A percentile compares a stretch with the other conserved stretches of the same genome.
These are phyloP conservation scores for Penicillium lividum DNA, from an alignment of 495 filamentous ascomycete genomes.

Conservation along the genomic window DNA sequence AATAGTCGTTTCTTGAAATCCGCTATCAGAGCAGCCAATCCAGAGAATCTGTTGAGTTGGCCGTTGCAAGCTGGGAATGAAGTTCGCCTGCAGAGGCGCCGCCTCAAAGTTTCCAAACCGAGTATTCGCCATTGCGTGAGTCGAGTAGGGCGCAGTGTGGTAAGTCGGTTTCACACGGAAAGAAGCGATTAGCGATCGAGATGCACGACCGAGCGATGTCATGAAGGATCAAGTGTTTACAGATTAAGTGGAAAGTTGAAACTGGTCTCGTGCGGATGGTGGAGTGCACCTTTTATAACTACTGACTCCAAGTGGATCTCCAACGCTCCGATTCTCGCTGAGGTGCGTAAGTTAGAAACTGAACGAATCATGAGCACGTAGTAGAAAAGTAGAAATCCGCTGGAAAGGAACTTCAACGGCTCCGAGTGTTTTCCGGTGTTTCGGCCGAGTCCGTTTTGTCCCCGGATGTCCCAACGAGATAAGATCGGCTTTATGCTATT, in stretches of 20 bases:
- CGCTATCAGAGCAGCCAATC: constrained; percentile 46
- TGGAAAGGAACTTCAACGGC: background rate
- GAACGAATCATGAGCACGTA: background rate
- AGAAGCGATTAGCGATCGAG: background rate
- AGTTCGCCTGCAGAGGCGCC: constrained; percentile 12
- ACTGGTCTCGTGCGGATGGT: background rate
- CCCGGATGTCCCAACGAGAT: background rate
- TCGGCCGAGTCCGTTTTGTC: background rate
- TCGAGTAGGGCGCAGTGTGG: background rate
- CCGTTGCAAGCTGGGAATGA: constrained; percentile 32
- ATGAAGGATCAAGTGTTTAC: background rate
- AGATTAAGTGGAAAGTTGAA: background rate
- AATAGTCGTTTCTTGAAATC: constrained; percentile 35
- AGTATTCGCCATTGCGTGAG: background rate
- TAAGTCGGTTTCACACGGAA: background rate
- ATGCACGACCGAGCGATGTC: background rate
- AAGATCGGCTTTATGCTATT: background rate
- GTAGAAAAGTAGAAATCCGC: background rate
- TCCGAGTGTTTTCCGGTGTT: background rate
- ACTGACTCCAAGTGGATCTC: background rate
- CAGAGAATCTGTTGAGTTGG: constrained; percentile 41
- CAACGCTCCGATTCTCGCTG: constrained; percentile 4
- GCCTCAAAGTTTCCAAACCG: constrained; percentile 3
- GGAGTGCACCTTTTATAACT: background rate
- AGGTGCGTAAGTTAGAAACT: background rate